A percentile compares a stretch with the other conserved stretches of the same genome.
These are phyloP conservation scores for Phaeosphaeriaceae sp. DNA, from an alignment of 2,329 filamentous ascomycete genomes.

Conservation along the genomic window DNA sequence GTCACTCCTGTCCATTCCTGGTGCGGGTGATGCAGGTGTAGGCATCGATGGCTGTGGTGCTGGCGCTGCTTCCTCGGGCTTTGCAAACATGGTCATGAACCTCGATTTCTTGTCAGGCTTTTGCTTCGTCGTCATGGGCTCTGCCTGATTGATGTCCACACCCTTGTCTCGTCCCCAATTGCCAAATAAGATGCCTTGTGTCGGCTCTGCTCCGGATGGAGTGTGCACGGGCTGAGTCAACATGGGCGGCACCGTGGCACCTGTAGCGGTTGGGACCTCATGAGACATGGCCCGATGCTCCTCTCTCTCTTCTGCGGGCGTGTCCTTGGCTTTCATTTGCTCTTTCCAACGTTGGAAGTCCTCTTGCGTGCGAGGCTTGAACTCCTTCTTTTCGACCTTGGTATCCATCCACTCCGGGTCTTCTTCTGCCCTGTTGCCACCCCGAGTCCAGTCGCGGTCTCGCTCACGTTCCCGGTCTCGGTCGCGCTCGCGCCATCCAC, in stretches of 20 bases:
- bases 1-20: conserved; percentile 56
- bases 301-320: conserved; percentile 55
- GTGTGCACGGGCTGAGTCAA: conserved; percentile 59
- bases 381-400: conserved; percentile 69
- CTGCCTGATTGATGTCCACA: conserved; percentile 41
- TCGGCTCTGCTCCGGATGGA: conserved; percentile 68
- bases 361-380: conserved; percentile 79
- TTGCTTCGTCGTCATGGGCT: conserved; percentile 45
- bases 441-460: conserved; percentile 63
- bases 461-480: conserved; percentile 40
- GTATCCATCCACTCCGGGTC: conserved; percentile 90
- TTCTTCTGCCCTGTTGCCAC: conserved; percentile 61
- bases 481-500: conserved; percentile 68
- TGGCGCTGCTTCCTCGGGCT: conserved; percentile 46
- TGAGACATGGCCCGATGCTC: conserved; percentile 39
- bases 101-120: conserved; percentile 77
- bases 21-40: conserved; percentile 30
- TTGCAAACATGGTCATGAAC: conserved; percentile 76
- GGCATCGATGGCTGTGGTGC: conserved; percentile 20
- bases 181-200: conserved; percentile 80
- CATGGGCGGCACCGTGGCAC: conserved; percentile 29
- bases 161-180: conserved; percentile 61
- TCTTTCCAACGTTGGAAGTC: conserved; percentile 97
- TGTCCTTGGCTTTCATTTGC: conserved; percentile 75
- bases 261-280: conserved; percentile 26